These are phyloP conservation scores for Globisporangium middletonii DNA, from an alignment of 352 stramenopile genomes.

Conservation along the genomic window DNA sequence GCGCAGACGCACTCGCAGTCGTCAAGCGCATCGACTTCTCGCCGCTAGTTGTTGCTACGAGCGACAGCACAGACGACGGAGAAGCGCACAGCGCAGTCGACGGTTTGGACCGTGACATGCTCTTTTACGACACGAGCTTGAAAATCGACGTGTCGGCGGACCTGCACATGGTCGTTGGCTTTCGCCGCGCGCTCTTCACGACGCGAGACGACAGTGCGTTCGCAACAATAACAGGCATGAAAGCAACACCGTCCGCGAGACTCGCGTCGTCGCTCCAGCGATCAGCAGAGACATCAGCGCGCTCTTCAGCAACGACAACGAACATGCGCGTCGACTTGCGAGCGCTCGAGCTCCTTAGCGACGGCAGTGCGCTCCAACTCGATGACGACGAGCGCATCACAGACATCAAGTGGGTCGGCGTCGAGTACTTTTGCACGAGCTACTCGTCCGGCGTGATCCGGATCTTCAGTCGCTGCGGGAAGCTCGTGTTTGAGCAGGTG, in stretches of 20 bases:
- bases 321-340: slow-evolving; percentile 6
- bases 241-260: not conserved
- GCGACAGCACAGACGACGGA: not conserved
- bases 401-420: slow-evolving; percentile 65
- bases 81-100: not conserved
- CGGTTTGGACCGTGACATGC: slow-evolving; percentile 11
- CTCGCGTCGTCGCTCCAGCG: slow-evolving; percentile 3
- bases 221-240: slow-evolving; percentile 16
- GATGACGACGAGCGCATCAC: slow-evolving; percentile 41
- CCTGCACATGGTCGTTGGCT: slow-evolving; percentile 36
- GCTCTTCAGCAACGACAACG: not conserved
- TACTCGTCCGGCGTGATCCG: slow-evolving; percentile 59
- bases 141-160: slow-evolving; percentile 51
- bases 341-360: slow-evolving; percentile 29
- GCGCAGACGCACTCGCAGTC: slow-evolving; percentile 15
- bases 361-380: slow-evolving; percentile 18
- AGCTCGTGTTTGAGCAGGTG: slow-evolving; percentile 56
- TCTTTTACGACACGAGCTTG: slow-evolving; percentile 38
- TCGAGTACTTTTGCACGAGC: slow-evolving; percentile 42
- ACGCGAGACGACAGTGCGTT: slow-evolving; percentile 7
- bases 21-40: slow-evolving; percentile 25
- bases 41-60: slow-evolving; percentile 5
- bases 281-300: not conserved
- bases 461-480: slow-evolving; percentile 44
- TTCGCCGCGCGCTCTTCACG: slow-evolving; percentile 31